Conservation (phyloP, 2,329 filamentous ascomycete genomes). For the Phyllosticta ampelicida region DNA sequence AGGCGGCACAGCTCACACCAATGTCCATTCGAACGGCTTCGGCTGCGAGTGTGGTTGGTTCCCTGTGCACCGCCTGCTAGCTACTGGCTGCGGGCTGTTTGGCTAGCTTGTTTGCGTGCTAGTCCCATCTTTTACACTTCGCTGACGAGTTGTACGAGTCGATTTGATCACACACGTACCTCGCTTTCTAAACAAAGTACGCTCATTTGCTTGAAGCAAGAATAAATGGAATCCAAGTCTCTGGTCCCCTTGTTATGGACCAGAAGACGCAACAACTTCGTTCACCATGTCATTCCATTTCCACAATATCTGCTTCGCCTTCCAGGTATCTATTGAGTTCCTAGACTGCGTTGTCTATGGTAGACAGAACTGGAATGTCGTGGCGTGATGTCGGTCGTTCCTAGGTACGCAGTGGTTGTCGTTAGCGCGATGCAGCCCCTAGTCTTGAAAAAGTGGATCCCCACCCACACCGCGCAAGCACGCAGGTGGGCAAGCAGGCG, state of each 20-base stretch:
- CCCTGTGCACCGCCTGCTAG: not conserved
- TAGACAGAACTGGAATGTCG: not conserved
- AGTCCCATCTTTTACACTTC: not conserved
- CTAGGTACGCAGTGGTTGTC: not conserved
- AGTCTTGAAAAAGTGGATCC: not conserved
- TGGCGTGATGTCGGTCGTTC: slow-evolving; percentile 7
- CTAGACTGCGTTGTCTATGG: not conserved
- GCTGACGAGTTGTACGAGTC: not conserved
- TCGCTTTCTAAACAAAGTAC: not conserved
- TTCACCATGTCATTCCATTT: not conserved
- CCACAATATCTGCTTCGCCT: not conserved
- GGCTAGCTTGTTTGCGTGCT: not conserved
- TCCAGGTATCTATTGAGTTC: not conserved
- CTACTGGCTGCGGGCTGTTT: not conserved
- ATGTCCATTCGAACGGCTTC: not conserved
- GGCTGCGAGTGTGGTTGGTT: not conserved
- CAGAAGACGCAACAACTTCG: not conserved
- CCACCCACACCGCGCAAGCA: not conserved
- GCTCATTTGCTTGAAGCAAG: not conserved
- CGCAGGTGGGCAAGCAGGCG: not conserved
- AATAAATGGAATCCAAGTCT: not conserved
- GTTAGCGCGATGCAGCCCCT: slow-evolving; percentile 4
- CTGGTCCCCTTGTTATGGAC: not conserved
- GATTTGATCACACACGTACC: not conserved
- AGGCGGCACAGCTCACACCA: not conserved